phyloP scores from a whole-genome alignment of 2,329 filamentous ascomycete genomes.

The Thermothelomyces thermophilus region DNA sequence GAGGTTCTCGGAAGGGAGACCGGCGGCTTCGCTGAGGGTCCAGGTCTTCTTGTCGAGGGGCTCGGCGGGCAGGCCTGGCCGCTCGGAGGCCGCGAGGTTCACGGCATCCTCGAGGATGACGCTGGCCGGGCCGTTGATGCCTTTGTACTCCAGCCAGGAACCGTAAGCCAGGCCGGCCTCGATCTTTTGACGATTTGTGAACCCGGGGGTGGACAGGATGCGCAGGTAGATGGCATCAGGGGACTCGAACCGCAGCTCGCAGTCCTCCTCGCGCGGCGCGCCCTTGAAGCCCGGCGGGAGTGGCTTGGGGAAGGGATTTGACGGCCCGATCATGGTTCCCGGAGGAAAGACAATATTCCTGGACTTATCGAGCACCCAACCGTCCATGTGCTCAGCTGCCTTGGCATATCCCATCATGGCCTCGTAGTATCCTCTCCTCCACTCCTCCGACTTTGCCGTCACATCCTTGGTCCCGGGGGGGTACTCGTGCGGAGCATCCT shows the following conservation, averaged over 20 bases:
- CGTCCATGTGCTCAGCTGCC: slow-evolving; percentile 74
- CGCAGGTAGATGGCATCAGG: slow-evolving; percentile 77
- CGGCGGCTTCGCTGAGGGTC: slow-evolving; percentile 54
- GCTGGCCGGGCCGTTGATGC: slow-evolving; percentile 55
- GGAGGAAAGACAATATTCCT: slow-evolving; percentile 61
- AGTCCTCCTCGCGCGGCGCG: slow-evolving; percentile 69
- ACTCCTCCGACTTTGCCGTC: slow-evolving; percentile 69
- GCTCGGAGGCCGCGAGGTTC: slow-evolving; percentile 61
- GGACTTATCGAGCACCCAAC: slow-evolving; percentile 65
- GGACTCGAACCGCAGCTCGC: slow-evolving; percentile 58
- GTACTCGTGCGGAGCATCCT: slow-evolving; percentile 46
- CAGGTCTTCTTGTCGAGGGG: slow-evolving; percentile 55
- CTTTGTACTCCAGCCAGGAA: slow-evolving; percentile 77
- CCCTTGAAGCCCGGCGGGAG: slow-evolving; percentile 56
- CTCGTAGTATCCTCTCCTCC: slow-evolving; percentile 81
- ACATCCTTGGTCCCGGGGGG: slow-evolving; percentile 56
- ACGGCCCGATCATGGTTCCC: slow-evolving; percentile 71
- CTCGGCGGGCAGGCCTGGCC: slow-evolving; percentile 34
- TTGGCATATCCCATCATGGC: slow-evolving; percentile 70
- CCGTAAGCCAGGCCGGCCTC: slow-evolving; percentile 79
- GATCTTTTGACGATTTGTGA: slow-evolving; percentile 70
- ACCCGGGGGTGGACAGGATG: slow-evolving; percentile 72
- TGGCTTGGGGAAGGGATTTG: slow-evolving; percentile 73
- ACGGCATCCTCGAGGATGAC: slow-evolving; percentile 71
- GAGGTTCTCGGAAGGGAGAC: slow-evolving; percentile 61